Percentiles rank a stretch among this genome's conserved stretches.
These are phyloP conservation scores for Serendipita sp. DNA, from an alignment of 768 basidiomycete genomes.

Conservation along the genomic window DNA sequence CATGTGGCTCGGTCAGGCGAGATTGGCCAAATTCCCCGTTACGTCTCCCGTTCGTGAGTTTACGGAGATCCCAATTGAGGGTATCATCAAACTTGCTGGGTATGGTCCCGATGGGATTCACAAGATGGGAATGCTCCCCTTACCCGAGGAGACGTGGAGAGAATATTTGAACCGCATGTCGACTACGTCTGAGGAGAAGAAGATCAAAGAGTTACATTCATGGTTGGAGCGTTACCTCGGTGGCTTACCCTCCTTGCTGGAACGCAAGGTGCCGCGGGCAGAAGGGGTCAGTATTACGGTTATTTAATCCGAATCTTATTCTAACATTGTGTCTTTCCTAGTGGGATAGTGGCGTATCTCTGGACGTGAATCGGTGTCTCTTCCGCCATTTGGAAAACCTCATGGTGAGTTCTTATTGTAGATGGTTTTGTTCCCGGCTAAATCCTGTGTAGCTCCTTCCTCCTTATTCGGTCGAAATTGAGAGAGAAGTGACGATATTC, in stretches of 20 bases:
- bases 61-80: constrained; percentile 5
- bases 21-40: not conserved
- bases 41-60: not conserved
- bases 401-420: not conserved
- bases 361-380: not conserved
- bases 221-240: not conserved
- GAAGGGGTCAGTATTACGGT: not conserved
- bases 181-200: not conserved
- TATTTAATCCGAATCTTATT: not conserved
- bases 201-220: not conserved
- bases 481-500: too few species aligned
- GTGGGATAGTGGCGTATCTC: not conserved
- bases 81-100: not conserved
- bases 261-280: not conserved
- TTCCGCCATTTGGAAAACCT: constrained; percentile 9
- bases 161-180: constrained; percentile 11
- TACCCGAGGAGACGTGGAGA: constrained; percentile 1
- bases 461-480: too few species aligned
- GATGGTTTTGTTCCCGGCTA: too few species aligned
- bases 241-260: not conserved
- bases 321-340: constrained; percentile 5
- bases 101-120: constrained; percentile 1
- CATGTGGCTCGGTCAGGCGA: not conserved
- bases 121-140: not conserved
- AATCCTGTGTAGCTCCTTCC: too few species aligned